These are phyloP conservation scores for Alternaria ethzedia DNA, from an alignment of 2,329 filamentous ascomycete genomes.

Conservation along the genomic window DNA sequence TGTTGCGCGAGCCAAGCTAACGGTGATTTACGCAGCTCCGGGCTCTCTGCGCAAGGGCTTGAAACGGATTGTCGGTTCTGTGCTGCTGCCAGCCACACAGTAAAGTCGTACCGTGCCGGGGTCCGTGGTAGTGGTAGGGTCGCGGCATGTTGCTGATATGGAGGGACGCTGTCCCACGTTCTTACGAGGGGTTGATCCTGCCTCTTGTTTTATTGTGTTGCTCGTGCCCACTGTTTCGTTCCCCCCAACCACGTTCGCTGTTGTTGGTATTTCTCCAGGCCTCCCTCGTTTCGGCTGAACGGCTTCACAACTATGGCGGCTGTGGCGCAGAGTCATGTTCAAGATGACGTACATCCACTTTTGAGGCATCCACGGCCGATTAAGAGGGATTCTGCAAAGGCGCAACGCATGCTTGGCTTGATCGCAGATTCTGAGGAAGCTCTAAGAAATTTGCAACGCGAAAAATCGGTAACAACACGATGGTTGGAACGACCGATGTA, in stretches of 20 bases:
- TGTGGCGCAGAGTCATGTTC: slow-evolving; percentile 27
- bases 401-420: slow-evolving; percentile 33
- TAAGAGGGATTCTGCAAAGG: slow-evolving; percentile 34
- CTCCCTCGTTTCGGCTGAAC: slow-evolving; percentile 10
- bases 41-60: slow-evolving; percentile 25
- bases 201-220: slow-evolving; percentile 25
- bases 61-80: slow-evolving; percentile 28
- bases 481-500: slow-evolving; percentile 37
- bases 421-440: slow-evolving; percentile 32
- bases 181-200: slow-evolving; percentile 22
- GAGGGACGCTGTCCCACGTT: slow-evolving; percentile 27
- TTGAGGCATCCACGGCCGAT: slow-evolving; percentile 34
- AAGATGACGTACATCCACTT: slow-evolving; percentile 31
- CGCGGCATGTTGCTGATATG: slow-evolving; percentile 32
- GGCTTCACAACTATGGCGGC: slow-evolving; percentile 16
- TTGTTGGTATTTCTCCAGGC: slow-evolving; percentile 9
- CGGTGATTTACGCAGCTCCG: slow-evolving; percentile 19
- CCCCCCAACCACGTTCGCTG: slow-evolving; percentile 11
- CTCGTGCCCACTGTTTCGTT: slow-evolving; percentile 15
- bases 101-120: slow-evolving; percentile 27
- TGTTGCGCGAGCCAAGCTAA: slow-evolving; percentile 31
- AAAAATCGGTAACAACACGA: slow-evolving; percentile 35
- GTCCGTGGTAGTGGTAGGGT: slow-evolving; percentile 15
- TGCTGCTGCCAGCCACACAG: slow-evolving; percentile 28
- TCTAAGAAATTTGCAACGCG: slow-evolving; percentile 22